Evolutionary conservation across 192 early-diverging fungal genomes (phyloP).

Genomic region (Linnemannia exigua): DNA sequence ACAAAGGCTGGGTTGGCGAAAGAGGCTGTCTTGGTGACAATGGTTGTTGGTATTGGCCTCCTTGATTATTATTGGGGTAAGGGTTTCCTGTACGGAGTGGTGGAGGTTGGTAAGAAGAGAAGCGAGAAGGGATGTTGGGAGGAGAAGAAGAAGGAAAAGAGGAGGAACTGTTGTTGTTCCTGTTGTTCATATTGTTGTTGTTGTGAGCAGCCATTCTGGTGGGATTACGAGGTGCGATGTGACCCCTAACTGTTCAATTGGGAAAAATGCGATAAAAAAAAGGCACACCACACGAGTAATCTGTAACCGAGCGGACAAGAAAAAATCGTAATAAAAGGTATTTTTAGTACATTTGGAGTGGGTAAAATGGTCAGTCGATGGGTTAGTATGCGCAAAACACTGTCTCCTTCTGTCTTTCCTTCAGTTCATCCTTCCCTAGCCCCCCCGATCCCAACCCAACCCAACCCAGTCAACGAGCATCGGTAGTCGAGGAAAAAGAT

Average conservation of each 20-base stretch:
- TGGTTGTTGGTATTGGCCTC: neutral
- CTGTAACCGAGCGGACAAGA: neutral
- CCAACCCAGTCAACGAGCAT: neutral
- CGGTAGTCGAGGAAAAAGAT: neutral
- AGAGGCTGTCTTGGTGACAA: neutral
- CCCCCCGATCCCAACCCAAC: neutral
- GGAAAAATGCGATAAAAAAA: neutral
- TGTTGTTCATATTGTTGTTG: neutral
- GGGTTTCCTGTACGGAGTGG: neutral
- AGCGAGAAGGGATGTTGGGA: neutral
- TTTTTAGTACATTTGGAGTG: constrained; percentile 14
- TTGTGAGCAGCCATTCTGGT: constrained; percentile 3
- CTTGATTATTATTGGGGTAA: neutral
- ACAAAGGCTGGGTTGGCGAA: neutral
- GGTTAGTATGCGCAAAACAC: neutral
- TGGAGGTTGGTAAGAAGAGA: constrained; percentile 17
- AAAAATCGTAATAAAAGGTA: constrained; percentile 6
- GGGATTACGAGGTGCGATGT: neutral
- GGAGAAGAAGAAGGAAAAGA: constrained; percentile 7
- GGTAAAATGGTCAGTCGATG: neutral
- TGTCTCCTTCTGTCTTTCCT: neutral
- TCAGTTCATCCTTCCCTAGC: neutral
- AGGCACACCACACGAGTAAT: neutral
- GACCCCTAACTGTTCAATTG: neutral
- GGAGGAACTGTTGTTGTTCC: neutral